Evolutionary conservation across 1,284 basidiomycete species (phyloP).

Genomic region (Leccinum huronense): DNA sequence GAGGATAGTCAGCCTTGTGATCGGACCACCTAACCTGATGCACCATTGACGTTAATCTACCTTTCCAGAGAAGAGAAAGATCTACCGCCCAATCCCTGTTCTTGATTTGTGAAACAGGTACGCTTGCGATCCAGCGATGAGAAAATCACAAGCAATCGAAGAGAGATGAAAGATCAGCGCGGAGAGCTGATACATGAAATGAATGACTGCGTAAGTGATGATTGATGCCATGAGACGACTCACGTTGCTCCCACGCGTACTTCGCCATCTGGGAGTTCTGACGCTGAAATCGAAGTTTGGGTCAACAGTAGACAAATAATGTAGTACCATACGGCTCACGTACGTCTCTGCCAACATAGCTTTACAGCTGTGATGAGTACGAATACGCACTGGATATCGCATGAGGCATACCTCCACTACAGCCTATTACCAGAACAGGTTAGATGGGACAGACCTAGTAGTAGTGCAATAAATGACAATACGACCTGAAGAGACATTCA

Average conservation of each 20-base stretch:
- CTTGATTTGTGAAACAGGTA: slow-evolving; percentile 35
- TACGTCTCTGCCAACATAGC: slow-evolving; percentile 32
- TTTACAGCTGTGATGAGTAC: slow-evolving; percentile 13
- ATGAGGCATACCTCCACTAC: slow-evolving; percentile 27
- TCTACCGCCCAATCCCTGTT: slow-evolving; percentile 33
- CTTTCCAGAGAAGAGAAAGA: neutral
- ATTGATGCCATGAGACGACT: slow-evolving; percentile 12
- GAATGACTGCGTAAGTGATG: neutral
- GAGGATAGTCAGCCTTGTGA: slow-evolving; percentile 31
- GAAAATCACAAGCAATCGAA: slow-evolving; percentile 33
- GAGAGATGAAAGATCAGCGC: slow-evolving; percentile 33
- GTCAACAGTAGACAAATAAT: slow-evolving; percentile 1
- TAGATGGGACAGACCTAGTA: slow-evolving; percentile 23
- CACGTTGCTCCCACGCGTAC: slow-evolving; percentile 29
- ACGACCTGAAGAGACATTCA: slow-evolving; percentile 20
- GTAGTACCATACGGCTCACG: neutral
- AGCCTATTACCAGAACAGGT: slow-evolving; percentile 15
- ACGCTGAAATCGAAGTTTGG: slow-evolving; percentile 15
- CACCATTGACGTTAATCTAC: neutral
- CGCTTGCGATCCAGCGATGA: slow-evolving; percentile 34
- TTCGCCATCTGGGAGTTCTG: slow-evolving; percentile 29
- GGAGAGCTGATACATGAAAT: slow-evolving; percentile 22
- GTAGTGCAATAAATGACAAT: slow-evolving; percentile 29
- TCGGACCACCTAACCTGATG: slow-evolving; percentile 31
- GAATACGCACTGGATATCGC: neutral